A percentile compares a stretch with the other conserved stretches of the same genome.
phyloP scores from a whole-genome alignment of 2,329 filamentous ascomycete genomes.

The Pestalotiopsis fici region DNA sequence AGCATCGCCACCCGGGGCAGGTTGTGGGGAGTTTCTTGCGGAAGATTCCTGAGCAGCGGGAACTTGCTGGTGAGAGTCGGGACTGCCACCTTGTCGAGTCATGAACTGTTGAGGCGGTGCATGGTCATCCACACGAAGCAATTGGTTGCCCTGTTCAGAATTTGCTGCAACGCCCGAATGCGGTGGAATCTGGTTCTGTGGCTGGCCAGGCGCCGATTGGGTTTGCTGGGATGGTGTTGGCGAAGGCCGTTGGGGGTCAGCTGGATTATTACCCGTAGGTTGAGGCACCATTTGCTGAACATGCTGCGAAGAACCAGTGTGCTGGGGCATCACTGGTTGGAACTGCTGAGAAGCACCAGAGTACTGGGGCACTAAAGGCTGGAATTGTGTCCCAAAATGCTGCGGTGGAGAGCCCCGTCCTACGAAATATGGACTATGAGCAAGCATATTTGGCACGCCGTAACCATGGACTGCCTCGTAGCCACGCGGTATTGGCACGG shows the following conservation, averaged over 20 bases:
- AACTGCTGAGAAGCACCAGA: constrained; percentile 1
- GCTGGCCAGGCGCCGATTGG: neutral
- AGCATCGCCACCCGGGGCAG: neutral
- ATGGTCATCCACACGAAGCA: neutral
- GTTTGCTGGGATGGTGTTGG: neutral
- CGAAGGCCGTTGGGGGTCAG: neutral
- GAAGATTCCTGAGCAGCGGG: neutral
- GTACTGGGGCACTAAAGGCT: constrained; percentile 2
- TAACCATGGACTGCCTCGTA: constrained; percentile 34
- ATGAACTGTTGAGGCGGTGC: neutral
- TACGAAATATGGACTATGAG: constrained; percentile 25
- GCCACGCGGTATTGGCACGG: constrained; percentile 31
- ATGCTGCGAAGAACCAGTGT: constrained; percentile 1
- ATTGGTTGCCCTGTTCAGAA: neutral
- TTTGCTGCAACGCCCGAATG: neutral
- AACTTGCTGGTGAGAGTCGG: constrained; percentile 5
- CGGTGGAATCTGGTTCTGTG: neutral
- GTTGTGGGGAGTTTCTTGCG: neutral
- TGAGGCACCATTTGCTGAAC: neutral
- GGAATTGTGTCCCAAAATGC: constrained; percentile 6
- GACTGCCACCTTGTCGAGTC: neutral
- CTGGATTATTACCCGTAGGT: neutral
- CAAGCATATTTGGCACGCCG: constrained; percentile 22
- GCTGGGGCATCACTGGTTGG: neutral
- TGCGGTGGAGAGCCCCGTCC: constrained; percentile 9